Base-by-base conservation (phyloP, 2,329 filamentous ascomycete species). In the Diaporthe velutina region DNA sequence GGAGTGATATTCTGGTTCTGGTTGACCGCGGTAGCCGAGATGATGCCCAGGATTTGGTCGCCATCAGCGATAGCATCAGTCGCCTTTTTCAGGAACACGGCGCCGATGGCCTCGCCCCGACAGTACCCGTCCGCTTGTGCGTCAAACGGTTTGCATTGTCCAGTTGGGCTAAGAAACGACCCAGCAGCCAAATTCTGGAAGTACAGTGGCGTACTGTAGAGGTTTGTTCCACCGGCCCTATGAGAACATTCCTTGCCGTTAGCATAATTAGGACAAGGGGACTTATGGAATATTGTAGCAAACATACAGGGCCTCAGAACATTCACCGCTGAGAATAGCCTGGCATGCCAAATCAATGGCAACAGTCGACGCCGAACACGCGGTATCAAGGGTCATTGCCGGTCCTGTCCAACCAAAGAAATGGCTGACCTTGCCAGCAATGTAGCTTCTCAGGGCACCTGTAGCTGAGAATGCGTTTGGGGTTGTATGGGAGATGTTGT, bases 31-130 rank as follows among this genome's bases (percentile, higher is more conserved):
- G 83, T 83, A 2, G 79, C 81, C 0, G 81, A 74, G 40, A 89
- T 84, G 3, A 84, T 79, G 8, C 82, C 86, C 0, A 83, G 77
- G 19, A 88, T 81, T 0, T 80, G 80, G 77, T 91, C 86, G 0
- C 85, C 84, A 42, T 89, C 88, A 4, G 78, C 77, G 0, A 90
- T 40, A 0, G 90, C 89, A 55, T 83, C 79, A 1, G 82, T 80
- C 0, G 90, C 78, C 17, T 77, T 82, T 81, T 90, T 91, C 0
- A 91, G 74, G 4, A 89, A 78, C 0, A 91, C 78, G 0, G 81
- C 76, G 0, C 78, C 86, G 6, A 83, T 77, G 0, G 85, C 89
- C 68, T 91, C 89, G 1, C 84, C 88, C 3, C 88, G 83, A 10
- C 85, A 88, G 74, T 90, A 91, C 0, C 89, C 89, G 73, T 88